Percentiles rank a stretch among this genome's conserved stretches.
Conservation (phyloP, 768 basidiomycete genomes). For the Boletus insuetus region DNA sequence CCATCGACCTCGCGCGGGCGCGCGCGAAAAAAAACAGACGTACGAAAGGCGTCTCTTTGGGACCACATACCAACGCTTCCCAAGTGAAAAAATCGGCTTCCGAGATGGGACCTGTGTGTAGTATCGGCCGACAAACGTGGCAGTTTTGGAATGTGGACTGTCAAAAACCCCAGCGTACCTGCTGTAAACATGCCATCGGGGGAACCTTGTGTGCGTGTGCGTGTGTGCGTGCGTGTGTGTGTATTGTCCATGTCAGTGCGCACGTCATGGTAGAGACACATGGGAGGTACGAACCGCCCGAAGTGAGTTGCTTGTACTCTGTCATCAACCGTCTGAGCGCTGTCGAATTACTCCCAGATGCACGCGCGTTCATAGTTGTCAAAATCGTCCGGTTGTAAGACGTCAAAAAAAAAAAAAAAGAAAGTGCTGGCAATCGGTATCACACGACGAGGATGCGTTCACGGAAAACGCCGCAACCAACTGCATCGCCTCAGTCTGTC, state of each 20-base stretch:
- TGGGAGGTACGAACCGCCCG: slow-evolving; percentile 57
- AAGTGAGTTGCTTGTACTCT: slow-evolving; percentile 83
- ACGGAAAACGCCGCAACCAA: background rate
- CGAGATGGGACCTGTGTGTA: slow-evolving; percentile 67
- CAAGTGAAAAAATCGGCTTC: slow-evolving; percentile 95
- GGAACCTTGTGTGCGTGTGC: slow-evolving; percentile 54
- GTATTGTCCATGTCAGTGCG: background rate
- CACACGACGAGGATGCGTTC: background rate
- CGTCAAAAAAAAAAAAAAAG: no score
- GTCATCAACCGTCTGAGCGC: slow-evolving; percentile 88
- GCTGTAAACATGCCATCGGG: slow-evolving; percentile 98
- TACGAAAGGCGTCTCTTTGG: slow-evolving; percentile 93
- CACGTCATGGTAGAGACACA: background rate
- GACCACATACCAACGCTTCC: slow-evolving; percentile 93
- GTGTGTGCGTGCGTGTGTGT: no score
- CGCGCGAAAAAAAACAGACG: slow-evolving; percentile 25
- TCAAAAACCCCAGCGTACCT: slow-evolving; percentile 40
- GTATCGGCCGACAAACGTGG: no score
- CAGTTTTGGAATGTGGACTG: no score
- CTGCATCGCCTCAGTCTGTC: background rate
- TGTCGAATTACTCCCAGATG: slow-evolving; percentile 52
- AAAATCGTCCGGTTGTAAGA: no score
- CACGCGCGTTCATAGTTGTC: slow-evolving; percentile 49
- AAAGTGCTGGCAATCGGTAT: no score
- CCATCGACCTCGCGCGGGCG: background rate